Base-by-base conservation (phyloP, 164 flowering plant genomes). In the Berberis vulgaris region DNA sequence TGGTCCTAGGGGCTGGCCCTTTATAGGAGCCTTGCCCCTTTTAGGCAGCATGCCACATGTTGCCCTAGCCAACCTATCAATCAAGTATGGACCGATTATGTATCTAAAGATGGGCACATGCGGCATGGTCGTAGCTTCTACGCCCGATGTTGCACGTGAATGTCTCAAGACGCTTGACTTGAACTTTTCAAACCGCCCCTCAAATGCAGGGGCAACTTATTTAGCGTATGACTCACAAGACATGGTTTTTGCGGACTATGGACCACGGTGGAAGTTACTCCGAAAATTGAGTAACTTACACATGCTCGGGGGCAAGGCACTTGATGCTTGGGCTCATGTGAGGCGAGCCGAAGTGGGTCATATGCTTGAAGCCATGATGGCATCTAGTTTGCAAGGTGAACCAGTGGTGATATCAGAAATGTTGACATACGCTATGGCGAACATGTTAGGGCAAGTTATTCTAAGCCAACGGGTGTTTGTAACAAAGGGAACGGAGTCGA, bases 401-500 rank as follows among this genome's bases (percentile, higher is more conserved):
- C 63, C 71, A 0, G 81, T 77, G 50, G 77, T 64, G 42, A 68
- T 82, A 40, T 62, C 82, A 0, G 82, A 78, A 45, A 71, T 77
- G 79, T 41, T 82, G 43, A 64, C 72, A 0, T 71, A 65, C 5
- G 77, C 73, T 3, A 76, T 75, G 73, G 82, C 82, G 0, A 82
- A 82, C 49, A 73, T 78, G 79, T 71, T 80, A 2, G 83, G 82
- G 8, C 78, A 73, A 46, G 71, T 74, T 3, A 74, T 76, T 4
- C 68, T 82, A 8, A 74, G 83, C 61, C 70, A 75, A 1, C 68
- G 83, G 0, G 83, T 80, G 54, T 80, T 82, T 53, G 82, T n/a
- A 10, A 69, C 69, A 0, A 60, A 58, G 9, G 81, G 79, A 1
- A 26, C 71, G 5, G 79, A 82, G 60, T 69, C 77, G 2, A 68